Conservation (phyloP, 2,329 filamentous ascomycete species). For the Coleophoma cylindrospora region DNA sequence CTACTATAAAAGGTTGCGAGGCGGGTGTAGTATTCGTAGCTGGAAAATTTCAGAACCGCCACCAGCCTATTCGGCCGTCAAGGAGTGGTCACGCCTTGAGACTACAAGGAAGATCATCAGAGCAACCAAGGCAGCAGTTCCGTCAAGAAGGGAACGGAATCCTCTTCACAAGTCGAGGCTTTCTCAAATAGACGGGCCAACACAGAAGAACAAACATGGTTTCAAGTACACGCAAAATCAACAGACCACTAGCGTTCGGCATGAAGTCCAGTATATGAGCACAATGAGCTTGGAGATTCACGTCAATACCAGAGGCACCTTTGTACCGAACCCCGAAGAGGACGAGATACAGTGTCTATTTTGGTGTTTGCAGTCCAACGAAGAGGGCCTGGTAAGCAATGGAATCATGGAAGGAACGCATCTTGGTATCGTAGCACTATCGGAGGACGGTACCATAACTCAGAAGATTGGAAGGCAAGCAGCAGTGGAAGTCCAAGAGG, state of each 20-base stretch:
- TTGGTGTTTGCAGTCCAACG: conserved; percentile 81
- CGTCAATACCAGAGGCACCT: conserved; percentile 74
- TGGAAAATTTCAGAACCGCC: conserved; percentile 76
- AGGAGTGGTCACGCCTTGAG: conserved; percentile 55
- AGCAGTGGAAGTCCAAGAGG: conserved; percentile 62
- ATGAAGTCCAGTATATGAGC: conserved; percentile 91
- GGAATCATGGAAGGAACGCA: conserved; percentile 44
- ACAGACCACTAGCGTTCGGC: conserved; percentile 69
- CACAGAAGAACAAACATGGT: conserved; percentile 74
- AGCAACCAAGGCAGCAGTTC: conserved; percentile 7
- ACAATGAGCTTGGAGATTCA: conserved; percentile 93
- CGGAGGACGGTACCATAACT: conserved; percentile 53
- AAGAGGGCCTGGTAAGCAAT: conserved; percentile 47
- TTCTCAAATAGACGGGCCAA: conserved; percentile 86
- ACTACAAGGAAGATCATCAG: conserved; percentile 12
- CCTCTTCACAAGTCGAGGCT: conserved; percentile 33
- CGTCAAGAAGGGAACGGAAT: conserved; percentile 10
- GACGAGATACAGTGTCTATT: conserved; percentile 87
- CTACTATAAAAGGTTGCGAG: conserved; percentile 44
- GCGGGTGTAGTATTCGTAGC: conserved; percentile 54
- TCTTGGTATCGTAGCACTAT: conserved; percentile 70
- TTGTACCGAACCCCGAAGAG: conserved; percentile 84
- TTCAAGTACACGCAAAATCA: conserved; percentile 82
- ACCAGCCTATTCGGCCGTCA: conserved; percentile 66
- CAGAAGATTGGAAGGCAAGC: conserved; percentile 58